These are phyloP conservation scores for Rutstroemia sp. DNA, from an alignment of 2,329 filamentous ascomycete genomes.

Conservation along the genomic window DNA sequence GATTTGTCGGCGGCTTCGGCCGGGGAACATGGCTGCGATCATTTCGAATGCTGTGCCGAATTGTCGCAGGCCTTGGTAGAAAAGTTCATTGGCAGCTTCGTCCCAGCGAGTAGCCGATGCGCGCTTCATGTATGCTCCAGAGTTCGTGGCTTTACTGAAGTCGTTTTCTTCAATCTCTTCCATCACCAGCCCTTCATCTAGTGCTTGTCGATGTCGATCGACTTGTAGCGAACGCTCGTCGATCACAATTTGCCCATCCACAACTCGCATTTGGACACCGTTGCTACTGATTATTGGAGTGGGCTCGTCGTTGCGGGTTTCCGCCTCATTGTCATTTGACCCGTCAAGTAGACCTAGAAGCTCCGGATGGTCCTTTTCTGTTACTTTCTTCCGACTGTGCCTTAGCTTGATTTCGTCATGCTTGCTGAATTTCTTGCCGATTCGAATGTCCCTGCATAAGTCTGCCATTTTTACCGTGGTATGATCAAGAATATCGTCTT, in stretches of 20 bases:
- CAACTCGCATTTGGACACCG: conserved; percentile 20
- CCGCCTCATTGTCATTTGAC: not conserved
- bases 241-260: conserved; percentile 58
- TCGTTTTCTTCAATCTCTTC: conserved; percentile 69
- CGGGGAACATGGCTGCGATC: conserved; percentile 68
- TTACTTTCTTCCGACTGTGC: conserved; percentile 41
- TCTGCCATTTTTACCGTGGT: conserved; percentile 65
- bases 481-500: conserved; percentile 55
- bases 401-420: conserved; percentile 67
- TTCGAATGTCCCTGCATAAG: conserved; percentile 59
- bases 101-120: conserved; percentile 62
- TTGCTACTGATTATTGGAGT: not conserved
- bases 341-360: conserved; percentile 12
- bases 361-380: conserved; percentile 21
- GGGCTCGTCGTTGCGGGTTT: conserved; percentile 6
- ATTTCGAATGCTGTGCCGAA: conserved; percentile 81
- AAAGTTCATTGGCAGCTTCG: conserved; percentile 62
- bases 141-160: conserved; percentile 64
- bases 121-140: conserved; percentile 59
- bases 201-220: conserved; percentile 59
- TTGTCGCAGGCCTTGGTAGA: conserved; percentile 67
- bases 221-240: conserved; percentile 61
- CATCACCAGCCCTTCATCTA: conserved; percentile 42
- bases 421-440: conserved; percentile 68
- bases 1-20: conserved; percentile 63